These are phyloP conservation scores for Aspergillus affinis DNA, from an alignment of 495 filamentous ascomycete genomes.

Conservation along the genomic window DNA sequence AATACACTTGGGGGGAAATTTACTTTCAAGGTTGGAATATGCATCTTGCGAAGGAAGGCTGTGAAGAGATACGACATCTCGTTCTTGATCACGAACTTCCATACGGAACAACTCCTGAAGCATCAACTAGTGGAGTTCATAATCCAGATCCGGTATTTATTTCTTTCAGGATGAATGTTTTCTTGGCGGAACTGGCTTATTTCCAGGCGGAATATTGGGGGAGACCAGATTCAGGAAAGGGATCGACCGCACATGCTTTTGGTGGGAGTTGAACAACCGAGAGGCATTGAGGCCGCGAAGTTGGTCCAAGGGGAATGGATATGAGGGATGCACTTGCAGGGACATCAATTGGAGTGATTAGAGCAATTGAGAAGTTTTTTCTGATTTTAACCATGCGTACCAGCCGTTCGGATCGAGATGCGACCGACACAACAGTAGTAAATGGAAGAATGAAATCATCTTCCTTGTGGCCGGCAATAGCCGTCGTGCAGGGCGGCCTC, in stretches of 20 bases:
- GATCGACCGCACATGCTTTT: not conserved
- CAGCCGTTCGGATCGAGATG: no score
- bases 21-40: no score
- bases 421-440: no score
- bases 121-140: conserved; percentile 99
- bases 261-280: not conserved
- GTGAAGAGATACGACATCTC: conserved; percentile 99
- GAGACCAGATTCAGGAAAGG: not conserved
- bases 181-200: no score
- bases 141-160: conserved; percentile 62
- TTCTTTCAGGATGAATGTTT: no score
- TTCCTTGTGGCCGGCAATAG: conserved; percentile 17
- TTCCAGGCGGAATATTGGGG: no score
- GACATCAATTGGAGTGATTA: not conserved
- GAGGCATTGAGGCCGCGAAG: not conserved
- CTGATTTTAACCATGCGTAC: no score
- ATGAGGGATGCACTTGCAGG: not conserved
- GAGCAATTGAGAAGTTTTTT: no score
- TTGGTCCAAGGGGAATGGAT: not conserved
- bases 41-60: conserved; percentile 90
- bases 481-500: conserved; percentile 20
- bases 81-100: conserved; percentile 97
- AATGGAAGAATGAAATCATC: not conserved
- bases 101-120: conserved; percentile 97
- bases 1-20: no score